Conservation (phyloP, 352 stramenopile genomes). For the Aphanomyces euteiches region DNA sequence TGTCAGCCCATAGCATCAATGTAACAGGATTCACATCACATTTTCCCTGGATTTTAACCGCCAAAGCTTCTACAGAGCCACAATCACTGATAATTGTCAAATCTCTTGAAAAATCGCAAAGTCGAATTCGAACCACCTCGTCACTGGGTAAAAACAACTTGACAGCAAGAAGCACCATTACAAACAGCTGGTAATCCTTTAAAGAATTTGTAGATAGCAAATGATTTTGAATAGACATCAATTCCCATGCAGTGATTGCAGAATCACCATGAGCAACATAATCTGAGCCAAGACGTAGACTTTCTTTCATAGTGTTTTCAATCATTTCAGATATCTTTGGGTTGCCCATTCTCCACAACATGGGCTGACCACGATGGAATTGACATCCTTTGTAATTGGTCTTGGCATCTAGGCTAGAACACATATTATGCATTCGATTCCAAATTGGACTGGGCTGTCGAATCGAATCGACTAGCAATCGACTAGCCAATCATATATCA, state of each 20-base stretch:
- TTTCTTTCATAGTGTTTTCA: conserved; percentile 7
- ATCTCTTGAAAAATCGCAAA: neutral
- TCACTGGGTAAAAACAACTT: conserved; percentile 10
- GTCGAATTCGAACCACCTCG: conserved; percentile 7
- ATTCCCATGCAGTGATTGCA: neutral
- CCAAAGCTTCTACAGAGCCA: conserved; percentile 7
- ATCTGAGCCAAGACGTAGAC: neutral
- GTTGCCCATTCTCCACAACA: neutral
- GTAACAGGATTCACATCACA: conserved; percentile 7
- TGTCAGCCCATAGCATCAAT: conserved; percentile 12
- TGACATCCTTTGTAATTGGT: neutral
- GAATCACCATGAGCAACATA: neutral
- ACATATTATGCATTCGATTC: too few relatives aligned
- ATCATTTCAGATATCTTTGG: neutral
- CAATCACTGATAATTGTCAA: conserved; percentile 12
- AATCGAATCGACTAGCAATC: too few relatives aligned
- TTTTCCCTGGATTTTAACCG: neutral
- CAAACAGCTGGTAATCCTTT: conserved; percentile 7
- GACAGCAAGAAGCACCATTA: neutral
- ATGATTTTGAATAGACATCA: conserved; percentile 6
- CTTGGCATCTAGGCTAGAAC: neutral
- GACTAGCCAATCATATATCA: too few relatives aligned
- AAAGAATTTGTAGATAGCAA: conserved; percentile 16
- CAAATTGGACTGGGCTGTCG: too few relatives aligned
- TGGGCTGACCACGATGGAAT: neutral